Base-by-base conservation (phyloP, 306 rosid genomes). In the Rosa multiflora region DNA sequence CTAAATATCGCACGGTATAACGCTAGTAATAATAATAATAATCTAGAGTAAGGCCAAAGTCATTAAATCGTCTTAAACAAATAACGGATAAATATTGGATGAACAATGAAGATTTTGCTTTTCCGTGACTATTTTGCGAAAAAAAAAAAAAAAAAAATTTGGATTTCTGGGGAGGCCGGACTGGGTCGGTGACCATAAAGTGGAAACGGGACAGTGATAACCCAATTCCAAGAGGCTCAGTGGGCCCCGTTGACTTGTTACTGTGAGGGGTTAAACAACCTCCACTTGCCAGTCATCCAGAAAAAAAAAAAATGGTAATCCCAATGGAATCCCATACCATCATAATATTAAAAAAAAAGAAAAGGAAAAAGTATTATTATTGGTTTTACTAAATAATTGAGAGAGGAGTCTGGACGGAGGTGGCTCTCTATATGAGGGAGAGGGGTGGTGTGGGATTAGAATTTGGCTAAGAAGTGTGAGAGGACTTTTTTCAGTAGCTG, bases 271-370 rank as follows among this genome's bases (percentile, higher is more conserved):
- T 74, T 42, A 40, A 81, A 79, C 40, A 72, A 89, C 92, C 94
- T 83, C 87, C 97, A 91, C 84, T 75, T 89, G 94, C 86, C 93
- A 53, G 92, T 94, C 75, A 72, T 86, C 78, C 49, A 32, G 52
- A 11, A 51, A 58, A 51, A 20, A 32, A 32, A 9, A 18, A 71
- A 55, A 10, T 83, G 86, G 81, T 77, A 77, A 83, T 79, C 90
- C 87, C 84, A 23, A 84, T 40, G 58, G 66, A 53, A 73, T 55
- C 67, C 51, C 67, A 53, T 67, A 39, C 48, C 2, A 67, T 67
- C 13, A 29, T n/a, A 51, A 52, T n/a, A n/a, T 56, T 8, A 17
- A 55, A 5, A 6, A 6, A 20, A 18, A 4, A 11, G 3, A 23
- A 26, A 26, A 14, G 15, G 2, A 62, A 29, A 15, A 76, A 78